Percentiles rank a stretch among this genome's conserved stretches.
Evolutionary conservation across 179 eudicot species (phyloP).

Genomic region (Sideroxylon spinosum): DNA sequence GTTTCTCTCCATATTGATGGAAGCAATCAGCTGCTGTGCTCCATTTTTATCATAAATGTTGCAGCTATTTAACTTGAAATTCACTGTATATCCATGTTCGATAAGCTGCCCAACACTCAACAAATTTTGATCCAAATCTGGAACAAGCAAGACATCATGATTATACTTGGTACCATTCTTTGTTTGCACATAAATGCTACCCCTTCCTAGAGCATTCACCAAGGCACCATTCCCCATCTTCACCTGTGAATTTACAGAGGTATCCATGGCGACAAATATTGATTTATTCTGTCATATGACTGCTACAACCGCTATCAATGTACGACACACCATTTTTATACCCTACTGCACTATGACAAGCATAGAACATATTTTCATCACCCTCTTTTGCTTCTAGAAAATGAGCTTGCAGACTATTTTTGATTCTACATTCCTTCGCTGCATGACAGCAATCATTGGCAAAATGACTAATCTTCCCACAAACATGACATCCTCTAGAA

Average conservation of each 20-base stretch:
- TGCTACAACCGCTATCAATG: no score
- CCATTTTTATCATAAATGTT: not conserved
- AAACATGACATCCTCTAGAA: no score
- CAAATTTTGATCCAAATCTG: constrained; percentile 16
- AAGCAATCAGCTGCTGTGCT: not conserved
- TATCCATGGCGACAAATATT: no score
- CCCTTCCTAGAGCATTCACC: constrained; percentile 16
- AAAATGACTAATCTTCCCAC: no score
- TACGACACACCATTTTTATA: no score
- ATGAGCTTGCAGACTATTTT: no score
- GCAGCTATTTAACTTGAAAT: not conserved
- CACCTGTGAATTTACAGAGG: not conserved
- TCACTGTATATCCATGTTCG: not conserved
- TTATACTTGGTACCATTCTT: constrained; percentile 20
- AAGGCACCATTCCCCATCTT: constrained; percentile 13
- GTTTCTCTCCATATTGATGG: not conserved
- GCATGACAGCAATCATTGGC: no score
- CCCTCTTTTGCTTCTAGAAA: no score
- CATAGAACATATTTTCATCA: no score
- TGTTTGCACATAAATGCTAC: constrained; percentile 11
- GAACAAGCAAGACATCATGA: constrained; percentile 15
- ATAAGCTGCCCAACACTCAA: not conserved
- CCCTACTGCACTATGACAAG: no score
- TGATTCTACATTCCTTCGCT: no score
- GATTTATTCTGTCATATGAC: no score